Base-by-base conservation (phyloP, 305 asterid species). In the Withania somnifera region DNA sequence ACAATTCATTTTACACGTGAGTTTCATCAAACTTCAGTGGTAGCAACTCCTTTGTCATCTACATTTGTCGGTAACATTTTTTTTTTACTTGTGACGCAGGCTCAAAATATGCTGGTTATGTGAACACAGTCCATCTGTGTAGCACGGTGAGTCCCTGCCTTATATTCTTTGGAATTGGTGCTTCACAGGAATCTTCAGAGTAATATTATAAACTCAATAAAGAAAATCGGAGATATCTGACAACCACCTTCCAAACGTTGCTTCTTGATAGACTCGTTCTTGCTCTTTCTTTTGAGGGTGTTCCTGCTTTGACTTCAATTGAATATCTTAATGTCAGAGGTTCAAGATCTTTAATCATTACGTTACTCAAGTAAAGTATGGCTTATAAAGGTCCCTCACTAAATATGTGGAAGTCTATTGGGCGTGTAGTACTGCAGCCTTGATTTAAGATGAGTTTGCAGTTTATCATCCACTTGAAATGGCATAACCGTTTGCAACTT, bases 61-160 rank as follows among this genome's bases (percentile, higher is more conserved):
- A 73, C 26, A 45, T n/a, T 15, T 28, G 17, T 47, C 1, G 60
- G 17, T 73, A 26, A 73, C 24, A 45, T 20, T 3, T 75, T 47
- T 66, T 7, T 52, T 38, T 80, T n/a, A n/a, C 64, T 68, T 73
- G 53, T 40, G 75, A 77, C 87, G 82, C 91, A 95, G 99, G 98
- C 86, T 95, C 99, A 81, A 95, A 94, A 73, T 95, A 86, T 82
- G 99, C 97, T 84, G 99, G 98, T 5, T 95, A 95, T 83, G 93
- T 95, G 24, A 92, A 90, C 83, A 75, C 97, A 57, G 90, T 95
- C 91, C 96, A 95, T 75, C 83, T 95, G 79, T 89, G 97, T 89
- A 95, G 99, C 90, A 86, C 97, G 91, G 99, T 95, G 89, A 89
- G 92, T 88, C 75, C 58, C 61, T 5, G 40, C 15, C 40, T 56